Percentiles rank a stretch among this genome's conserved stretches.
Evolutionary conservation across 2,329 filamentous ascomycete species (phyloP).

Genomic region (Scedosporium minutisporum): DNA sequence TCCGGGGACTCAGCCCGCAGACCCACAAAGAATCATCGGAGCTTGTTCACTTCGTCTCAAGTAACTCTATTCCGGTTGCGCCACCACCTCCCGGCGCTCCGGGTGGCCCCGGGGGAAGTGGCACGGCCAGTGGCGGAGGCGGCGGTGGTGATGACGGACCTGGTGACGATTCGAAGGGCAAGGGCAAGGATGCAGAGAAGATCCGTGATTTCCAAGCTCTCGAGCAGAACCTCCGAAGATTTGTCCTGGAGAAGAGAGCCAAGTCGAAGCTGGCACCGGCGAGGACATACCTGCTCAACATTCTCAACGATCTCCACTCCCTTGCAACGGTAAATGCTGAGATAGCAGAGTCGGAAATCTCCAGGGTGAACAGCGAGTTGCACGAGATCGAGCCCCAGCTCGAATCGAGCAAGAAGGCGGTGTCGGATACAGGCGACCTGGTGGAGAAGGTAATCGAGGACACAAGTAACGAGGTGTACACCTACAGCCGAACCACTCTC

Average conservation of each 20-base stretch:
- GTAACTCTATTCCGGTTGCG: constrained; percentile 78
- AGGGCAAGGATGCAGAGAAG: constrained; percentile 83
- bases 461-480: constrained; percentile 77
- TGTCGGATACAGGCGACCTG: constrained; percentile 68
- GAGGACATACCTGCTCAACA: constrained; percentile 89
- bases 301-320: constrained; percentile 75
- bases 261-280: constrained; percentile 92
- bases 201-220: constrained; percentile 81
- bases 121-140: constrained; percentile 42
- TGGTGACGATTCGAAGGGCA: constrained; percentile 55
- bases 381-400: constrained; percentile 75
- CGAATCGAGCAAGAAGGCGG: constrained; percentile 73
- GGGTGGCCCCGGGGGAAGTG: constrained; percentile 42
- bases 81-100: constrained; percentile 47
- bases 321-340: constrained; percentile 81
- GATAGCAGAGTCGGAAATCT: constrained; percentile 74
- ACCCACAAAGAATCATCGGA: constrained; percentile 90
- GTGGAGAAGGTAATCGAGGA: constrained; percentile 76
- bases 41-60: constrained; percentile 95
- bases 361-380: constrained; percentile 73
- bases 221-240: constrained; percentile 79
- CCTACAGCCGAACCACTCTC: constrained; percentile 68
- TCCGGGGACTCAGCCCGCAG: constrained; percentile 75
- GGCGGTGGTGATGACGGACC: constrained; percentile 45
- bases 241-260: constrained; percentile 91